phyloP scores from a whole-genome alignment of 306 rosid species.

The Prunus kanzakura region DNA sequence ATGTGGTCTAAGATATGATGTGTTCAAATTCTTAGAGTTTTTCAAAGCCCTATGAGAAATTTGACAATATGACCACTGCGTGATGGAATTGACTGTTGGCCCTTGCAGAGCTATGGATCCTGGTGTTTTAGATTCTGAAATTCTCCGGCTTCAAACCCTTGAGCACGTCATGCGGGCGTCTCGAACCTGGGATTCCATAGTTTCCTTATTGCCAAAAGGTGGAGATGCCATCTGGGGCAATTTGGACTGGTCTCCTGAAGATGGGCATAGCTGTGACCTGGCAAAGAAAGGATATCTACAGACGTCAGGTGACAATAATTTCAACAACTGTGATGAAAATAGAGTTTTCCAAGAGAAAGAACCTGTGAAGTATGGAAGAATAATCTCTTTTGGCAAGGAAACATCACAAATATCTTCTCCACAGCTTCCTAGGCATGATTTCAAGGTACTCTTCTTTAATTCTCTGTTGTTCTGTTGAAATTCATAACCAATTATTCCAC shows the following conservation, averaged over 20 bases:
- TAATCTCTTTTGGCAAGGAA: constrained; percentile 56
- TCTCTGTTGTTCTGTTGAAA: background rate
- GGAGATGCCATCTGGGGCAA: constrained; percentile 79
- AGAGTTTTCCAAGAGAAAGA: constrained; percentile 30
- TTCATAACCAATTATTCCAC: too few relatives aligned
- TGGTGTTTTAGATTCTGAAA: constrained; percentile 53
- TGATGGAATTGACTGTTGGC: constrained; percentile 12
- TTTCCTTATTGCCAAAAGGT: constrained; percentile 81
- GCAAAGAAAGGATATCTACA: constrained; percentile 29
- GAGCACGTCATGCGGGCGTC: constrained; percentile 53
- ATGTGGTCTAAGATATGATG: background rate
- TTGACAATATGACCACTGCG: constrained; percentile 2
- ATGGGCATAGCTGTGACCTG: constrained; percentile 35
- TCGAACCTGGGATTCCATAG: constrained; percentile 77
- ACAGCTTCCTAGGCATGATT: constrained; percentile 38
- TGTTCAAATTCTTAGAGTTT: background rate
- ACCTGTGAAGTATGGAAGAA: constrained; percentile 49
- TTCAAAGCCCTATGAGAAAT: background rate
- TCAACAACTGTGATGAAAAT: constrained; percentile 22
- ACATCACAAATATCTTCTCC: constrained; percentile 53
- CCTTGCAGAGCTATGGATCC: constrained; percentile 63
- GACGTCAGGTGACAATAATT: constrained; percentile 21
- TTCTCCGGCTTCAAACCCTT: constrained; percentile 55
- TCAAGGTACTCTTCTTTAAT: constrained; percentile 35
- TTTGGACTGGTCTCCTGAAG: constrained; percentile 62